Evolutionary conservation across 1,284 basidiomycete genomes (phyloP).

Genomic region (Trichosporon sp.): DNA sequence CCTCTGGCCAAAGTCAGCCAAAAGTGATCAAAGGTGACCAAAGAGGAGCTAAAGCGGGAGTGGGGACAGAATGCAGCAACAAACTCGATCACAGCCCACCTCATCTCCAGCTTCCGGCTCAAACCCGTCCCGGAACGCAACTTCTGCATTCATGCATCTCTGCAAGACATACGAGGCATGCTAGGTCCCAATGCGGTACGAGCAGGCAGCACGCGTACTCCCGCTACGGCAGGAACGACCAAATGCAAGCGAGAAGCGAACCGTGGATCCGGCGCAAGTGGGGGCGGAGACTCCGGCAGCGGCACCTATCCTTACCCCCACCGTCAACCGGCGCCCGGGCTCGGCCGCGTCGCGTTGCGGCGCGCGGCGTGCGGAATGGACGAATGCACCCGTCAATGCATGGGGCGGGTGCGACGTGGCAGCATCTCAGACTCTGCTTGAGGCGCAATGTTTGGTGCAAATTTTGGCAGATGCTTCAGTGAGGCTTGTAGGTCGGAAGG

Average conservation of each 20-base stretch:
- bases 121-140: not conserved
- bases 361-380: constrained; percentile 6
- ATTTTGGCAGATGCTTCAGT: not conserved
- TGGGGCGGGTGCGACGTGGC: not conserved
- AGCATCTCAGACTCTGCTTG: not conserved
- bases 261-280: not conserved
- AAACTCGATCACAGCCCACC: not conserved
- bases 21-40: too few species aligned
- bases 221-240: not conserved
- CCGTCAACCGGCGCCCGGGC: not conserved
- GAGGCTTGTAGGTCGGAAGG: not conserved
- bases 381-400: not conserved
- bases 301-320: not conserved
- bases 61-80: not conserved
- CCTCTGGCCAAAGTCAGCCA: too few species aligned
- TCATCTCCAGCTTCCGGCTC: not conserved
- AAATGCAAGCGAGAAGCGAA: not conserved
- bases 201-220: not conserved
- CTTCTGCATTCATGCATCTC: not conserved
- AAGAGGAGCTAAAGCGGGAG: too few species aligned
- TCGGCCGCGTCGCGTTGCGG: not conserved
- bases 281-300: not conserved
- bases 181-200: not conserved
- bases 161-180: not conserved
- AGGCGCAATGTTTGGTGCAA: not conserved